phyloP scores from a whole-genome alignment of 2,329 filamentous ascomycete genomes.

The Aspergillus hiratsukae region DNA sequence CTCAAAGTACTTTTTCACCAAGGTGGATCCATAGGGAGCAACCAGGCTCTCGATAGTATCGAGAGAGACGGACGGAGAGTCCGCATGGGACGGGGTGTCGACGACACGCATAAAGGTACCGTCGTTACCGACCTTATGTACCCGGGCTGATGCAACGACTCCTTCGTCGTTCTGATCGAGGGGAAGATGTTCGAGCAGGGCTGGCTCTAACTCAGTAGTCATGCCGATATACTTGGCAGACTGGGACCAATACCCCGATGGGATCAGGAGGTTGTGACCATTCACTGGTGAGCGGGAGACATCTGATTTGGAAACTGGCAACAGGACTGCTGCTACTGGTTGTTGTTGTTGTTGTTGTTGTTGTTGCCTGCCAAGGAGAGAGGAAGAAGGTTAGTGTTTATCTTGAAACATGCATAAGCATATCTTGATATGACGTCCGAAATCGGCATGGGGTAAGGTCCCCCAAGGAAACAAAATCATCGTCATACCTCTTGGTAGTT shows the following conservation, averaged over 20 bases:
- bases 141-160: conserved; percentile 31
- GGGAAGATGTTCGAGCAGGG: conserved; percentile 37
- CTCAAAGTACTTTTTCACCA: conserved; percentile 44
- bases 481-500: conserved; percentile 35
- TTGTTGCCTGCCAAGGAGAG: conserved; percentile 17
- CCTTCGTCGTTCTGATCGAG: conserved; percentile 39
- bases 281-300: conserved; percentile 14
- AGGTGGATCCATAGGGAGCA: conserved; percentile 39
- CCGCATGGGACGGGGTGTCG: conserved; percentile 26
- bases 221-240: conserved; percentile 40
- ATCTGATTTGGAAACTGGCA: conserved; percentile 18
- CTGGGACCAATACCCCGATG: conserved; percentile 32
- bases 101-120: conserved; percentile 40
- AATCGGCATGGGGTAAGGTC: conserved; percentile 12
- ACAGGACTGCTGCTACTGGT: conserved; percentile 13
- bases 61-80: conserved; percentile 33
- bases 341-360: not conserved
- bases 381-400: conserved; percentile 13
- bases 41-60: conserved; percentile 42
- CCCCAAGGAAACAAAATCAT: conserved; percentile 1
- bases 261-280: conserved; percentile 20
- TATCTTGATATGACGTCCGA: conserved; percentile 17
- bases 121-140: conserved; percentile 36
- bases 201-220: conserved; percentile 40
- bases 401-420: not conserved